A percentile compares a stretch with the other conserved stretches of the same genome.
phyloP scores from a whole-genome alignment of 139 green algal species.

The Medakamo hakoo region DNA sequence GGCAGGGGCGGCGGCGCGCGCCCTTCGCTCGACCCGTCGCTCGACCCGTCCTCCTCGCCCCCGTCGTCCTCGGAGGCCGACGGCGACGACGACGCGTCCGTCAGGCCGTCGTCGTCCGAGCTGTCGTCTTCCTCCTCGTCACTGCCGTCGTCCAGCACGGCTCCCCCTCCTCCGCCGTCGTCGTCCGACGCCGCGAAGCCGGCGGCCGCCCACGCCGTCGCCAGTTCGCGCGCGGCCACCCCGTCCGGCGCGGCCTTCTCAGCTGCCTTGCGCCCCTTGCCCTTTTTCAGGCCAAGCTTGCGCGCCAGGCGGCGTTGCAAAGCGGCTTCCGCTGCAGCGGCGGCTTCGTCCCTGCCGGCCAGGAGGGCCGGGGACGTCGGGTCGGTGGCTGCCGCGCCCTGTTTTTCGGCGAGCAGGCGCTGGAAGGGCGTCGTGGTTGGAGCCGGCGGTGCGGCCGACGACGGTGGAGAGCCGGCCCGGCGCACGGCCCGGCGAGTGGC shows the following conservation, averaged over 20 bases:
- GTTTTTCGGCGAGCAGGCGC: too few relatives aligned
- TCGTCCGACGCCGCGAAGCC: not conserved
- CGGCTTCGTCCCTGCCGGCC: too few relatives aligned
- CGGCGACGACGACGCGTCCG: not conserved
- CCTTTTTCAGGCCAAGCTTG: constrained; percentile 29
- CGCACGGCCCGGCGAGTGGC: too few relatives aligned
- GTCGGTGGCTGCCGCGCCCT: too few relatives aligned
- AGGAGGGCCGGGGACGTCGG: too few relatives aligned
- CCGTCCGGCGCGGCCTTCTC: constrained; percentile 27
- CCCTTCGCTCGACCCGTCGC: not conserved
- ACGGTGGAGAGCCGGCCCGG: too few relatives aligned
- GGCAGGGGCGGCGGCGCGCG: too few relatives aligned
- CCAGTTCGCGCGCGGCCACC: constrained; percentile 13
- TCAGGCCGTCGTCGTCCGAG: constrained; percentile 1
- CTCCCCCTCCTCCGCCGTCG: not conserved
- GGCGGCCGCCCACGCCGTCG: not conserved
- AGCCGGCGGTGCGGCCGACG: too few relatives aligned
- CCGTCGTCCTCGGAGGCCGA: not conserved
- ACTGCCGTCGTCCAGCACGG: not conserved
- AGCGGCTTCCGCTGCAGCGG: constrained; percentile 8
- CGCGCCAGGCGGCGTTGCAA: constrained; percentile 24
- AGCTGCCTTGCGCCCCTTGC: constrained; percentile 12
- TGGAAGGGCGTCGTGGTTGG: too few relatives aligned
- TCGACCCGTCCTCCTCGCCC: not conserved
- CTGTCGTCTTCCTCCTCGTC: constrained; percentile 1